Evolutionary conservation across 2,329 filamentous ascomycete species (phyloP).

Genomic region (Hypoxylon sp.): DNA sequence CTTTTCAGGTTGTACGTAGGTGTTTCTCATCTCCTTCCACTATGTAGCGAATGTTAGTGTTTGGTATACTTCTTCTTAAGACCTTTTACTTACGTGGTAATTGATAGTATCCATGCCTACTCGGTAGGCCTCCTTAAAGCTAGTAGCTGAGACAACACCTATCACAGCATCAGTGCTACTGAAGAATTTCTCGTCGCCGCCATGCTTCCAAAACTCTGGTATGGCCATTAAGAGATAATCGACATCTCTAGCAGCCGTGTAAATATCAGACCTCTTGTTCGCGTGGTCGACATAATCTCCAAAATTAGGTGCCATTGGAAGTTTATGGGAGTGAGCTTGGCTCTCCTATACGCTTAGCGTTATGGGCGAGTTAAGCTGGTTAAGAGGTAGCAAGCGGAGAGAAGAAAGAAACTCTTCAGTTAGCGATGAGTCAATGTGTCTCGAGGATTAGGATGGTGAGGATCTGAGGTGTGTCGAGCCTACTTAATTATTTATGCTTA

Average conservation of each 20-base stretch:
- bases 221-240: not conserved
- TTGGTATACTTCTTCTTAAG: not conserved
- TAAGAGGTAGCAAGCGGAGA: not conserved
- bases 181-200: not conserved
- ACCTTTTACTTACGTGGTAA: not conserved
- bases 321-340: not conserved
- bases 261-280: not conserved
- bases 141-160: not conserved
- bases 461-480: not conserved
- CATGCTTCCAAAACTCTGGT: conserved; percentile 5
- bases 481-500: not conserved
- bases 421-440: not conserved
- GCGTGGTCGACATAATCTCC: not conserved
- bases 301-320: not conserved
- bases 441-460: not conserved
- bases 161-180: not conserved
- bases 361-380: not conserved
- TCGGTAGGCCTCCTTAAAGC: not conserved
- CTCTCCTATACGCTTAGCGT: not conserved
- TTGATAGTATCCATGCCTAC: conserved; percentile 14
- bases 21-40: not conserved
- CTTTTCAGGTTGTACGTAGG: not conserved
- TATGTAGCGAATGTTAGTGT: not conserved
- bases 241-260: not conserved
- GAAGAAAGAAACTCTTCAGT: too few relatives aligned